Base-by-base conservation (phyloP, 2,329 filamentous ascomycete species). In the Ophiostoma ips region DNA sequence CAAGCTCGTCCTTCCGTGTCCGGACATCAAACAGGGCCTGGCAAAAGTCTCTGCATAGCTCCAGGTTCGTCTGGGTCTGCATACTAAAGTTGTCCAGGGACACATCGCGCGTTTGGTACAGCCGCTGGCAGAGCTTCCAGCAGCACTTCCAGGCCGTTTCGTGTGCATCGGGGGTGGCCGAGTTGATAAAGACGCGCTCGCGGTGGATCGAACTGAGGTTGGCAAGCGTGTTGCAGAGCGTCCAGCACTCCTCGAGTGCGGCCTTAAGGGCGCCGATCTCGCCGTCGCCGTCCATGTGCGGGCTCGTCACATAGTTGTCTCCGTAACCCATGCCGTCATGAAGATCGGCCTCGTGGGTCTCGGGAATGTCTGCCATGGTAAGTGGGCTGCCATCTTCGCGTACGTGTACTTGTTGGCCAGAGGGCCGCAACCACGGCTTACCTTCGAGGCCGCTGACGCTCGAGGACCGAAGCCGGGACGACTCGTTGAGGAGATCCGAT, bases 121-220 rank as follows among this genome's bases (percentile, higher is more conserved):
- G 74, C 52, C 84, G 83, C 62, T 94, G 87, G 61, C 89, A 96
- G 21, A 96, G 70, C 58, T 83, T 84, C 90, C 89, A 96, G 66
- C 89, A 96, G 54, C 84, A 85, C 63, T 85, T 87, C 90, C 89
- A 95, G 0, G 89, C 88, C 58, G 84, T 83, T 62, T 94, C 87
- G 61, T 94, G 85, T 28, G 83, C 77, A 56, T 87, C 83, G 1
- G 83, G 82, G 11, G 79, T 82, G 12, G 80, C 81, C 1, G 83
- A 81, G 58, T 77, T 84, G 62, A 79, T 81, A 64, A 92, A 90
- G 31, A 88, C 81, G 18, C 85, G 76, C 57, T 87, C 77, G 28
- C 87, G 79, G 61, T 95, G 86, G 55, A 83, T 84, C 16, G 85
- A 89, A 63, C 87, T 94, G 16, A 95, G 72, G 55, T 77, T 86